phyloP scores from a whole-genome alignment of 345 rosid genomes.

The Populus pruinosa region DNA sequence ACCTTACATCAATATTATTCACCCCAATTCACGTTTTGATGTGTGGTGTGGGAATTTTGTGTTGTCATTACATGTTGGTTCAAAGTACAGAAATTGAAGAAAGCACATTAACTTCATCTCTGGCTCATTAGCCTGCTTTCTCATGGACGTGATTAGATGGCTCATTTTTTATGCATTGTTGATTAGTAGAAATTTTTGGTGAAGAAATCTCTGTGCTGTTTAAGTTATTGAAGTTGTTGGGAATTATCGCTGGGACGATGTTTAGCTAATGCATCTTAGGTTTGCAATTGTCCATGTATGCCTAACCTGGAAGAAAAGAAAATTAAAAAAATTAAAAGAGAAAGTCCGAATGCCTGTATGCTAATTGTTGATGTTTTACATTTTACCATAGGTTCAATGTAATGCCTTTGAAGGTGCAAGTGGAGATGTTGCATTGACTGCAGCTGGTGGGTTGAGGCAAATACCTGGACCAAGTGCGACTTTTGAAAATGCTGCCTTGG shows the following conservation, averaged over 20 bases:
- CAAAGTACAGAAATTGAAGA: not conserved
- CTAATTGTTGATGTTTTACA: conserved; percentile 21
- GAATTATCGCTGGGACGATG: not conserved
- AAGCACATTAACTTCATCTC: not conserved
- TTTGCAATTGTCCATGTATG: conserved; percentile 6
- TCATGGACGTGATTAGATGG: conserved; percentile 1
- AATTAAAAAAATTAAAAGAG: too few species aligned
- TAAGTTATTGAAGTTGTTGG: not conserved
- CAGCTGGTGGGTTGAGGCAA: conserved; percentile 87
- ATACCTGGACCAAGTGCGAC: conserved; percentile 65
- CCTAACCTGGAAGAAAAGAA: not conserved
- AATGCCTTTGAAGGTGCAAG: conserved; percentile 83
- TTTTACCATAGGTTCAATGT: conserved; percentile 69
- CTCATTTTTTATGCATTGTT: not conserved
- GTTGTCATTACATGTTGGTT: not conserved
- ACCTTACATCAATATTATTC: not conserved
- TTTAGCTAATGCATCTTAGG: not conserved
- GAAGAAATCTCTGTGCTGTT: not conserved
- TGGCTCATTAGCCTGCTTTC: not conserved
- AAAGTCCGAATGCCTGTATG: not conserved
- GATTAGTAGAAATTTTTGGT: not conserved
- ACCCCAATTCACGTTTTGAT: not conserved
- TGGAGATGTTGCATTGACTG: conserved; percentile 84
- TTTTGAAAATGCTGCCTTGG: conserved; percentile 90
- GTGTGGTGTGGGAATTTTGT: not conserved